phyloP scores from a whole-genome alignment of 2,329 filamentous ascomycete species.

The Incumbomyces delicatus region DNA sequence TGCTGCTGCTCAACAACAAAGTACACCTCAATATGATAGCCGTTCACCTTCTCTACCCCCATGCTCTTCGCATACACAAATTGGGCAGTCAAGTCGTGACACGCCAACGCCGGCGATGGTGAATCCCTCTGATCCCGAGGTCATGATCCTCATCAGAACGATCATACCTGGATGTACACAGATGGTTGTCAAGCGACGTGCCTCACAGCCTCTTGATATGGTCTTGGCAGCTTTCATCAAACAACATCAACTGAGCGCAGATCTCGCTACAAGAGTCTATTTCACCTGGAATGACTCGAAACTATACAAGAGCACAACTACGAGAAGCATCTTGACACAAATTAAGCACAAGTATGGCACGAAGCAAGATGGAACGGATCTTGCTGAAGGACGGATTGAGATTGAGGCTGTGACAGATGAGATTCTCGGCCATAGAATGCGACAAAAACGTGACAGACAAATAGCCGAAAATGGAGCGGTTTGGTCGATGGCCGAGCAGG shows the following conservation, averaged over 20 bases:
- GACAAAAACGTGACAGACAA: conserved; percentile 39
- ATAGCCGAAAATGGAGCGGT: conserved; percentile 27
- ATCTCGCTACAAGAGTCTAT: conserved; percentile 50
- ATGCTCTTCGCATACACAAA: conserved; percentile 10
- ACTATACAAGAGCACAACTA: conserved; percentile 67
- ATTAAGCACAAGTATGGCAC: conserved; percentile 12
- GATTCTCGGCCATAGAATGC: conserved; percentile 42
- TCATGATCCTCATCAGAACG: conserved; percentile 61
- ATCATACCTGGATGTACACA: conserved; percentile 50
- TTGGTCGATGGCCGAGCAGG: background rate
- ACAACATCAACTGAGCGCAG: conserved; percentile 45
- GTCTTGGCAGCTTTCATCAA: conserved; percentile 62
- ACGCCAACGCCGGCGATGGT: conserved; percentile 9
- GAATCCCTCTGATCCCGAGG: conserved; percentile 36
- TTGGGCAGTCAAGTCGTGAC: background rate
- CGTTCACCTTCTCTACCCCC: conserved; percentile 3
- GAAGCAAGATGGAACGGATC: conserved; percentile 23
- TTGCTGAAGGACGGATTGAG: conserved; percentile 51
- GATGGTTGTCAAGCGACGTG: conserved; percentile 55
- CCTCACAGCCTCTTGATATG: conserved; percentile 57
- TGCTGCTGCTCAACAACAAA: background rate
- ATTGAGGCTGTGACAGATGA: conserved; percentile 69
- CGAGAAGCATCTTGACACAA: conserved; percentile 50
- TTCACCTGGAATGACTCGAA: conserved; percentile 68
- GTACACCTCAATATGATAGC: background rate